These are phyloP conservation scores for Leishmania turanica DNA, from an alignment of 208 protist genomes.

Conservation along the genomic window DNA sequence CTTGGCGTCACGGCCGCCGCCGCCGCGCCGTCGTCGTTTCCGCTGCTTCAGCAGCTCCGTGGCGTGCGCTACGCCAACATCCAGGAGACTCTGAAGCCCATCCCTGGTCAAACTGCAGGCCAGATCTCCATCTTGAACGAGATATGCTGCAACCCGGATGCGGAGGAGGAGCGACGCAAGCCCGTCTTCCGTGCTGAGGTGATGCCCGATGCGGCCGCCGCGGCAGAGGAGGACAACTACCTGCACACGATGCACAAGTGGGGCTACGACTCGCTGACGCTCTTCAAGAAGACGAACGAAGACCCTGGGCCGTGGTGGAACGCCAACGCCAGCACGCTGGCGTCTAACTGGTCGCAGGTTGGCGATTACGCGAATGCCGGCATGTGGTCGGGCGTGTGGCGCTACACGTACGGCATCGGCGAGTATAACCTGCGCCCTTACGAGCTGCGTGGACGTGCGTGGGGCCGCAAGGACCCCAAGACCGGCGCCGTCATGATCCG, in stretches of 20 bases:
- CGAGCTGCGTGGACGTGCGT: slow-evolving; percentile 73
- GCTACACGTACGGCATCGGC: slow-evolving; percentile 88
- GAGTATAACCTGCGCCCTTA: slow-evolving; percentile 89
- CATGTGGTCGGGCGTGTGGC: slow-evolving; percentile 91
- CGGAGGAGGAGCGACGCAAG: slow-evolving; percentile 84
- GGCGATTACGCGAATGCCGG: slow-evolving; percentile 88
- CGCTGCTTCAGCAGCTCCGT: slow-evolving; percentile 38
- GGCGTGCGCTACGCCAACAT: slow-evolving; percentile 81
- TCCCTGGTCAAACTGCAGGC: slow-evolving; percentile 73
- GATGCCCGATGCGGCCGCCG: slow-evolving; percentile 26
- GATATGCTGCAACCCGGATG: slow-evolving; percentile 87
- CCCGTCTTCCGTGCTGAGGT: slow-evolving; percentile 80
- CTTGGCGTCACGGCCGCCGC: slow-evolving; percentile 2
- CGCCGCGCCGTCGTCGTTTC: background rate
- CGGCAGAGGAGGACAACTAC: slow-evolving; percentile 35
- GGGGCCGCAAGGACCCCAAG: slow-evolving; percentile 64
- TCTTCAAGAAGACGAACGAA: slow-evolving; percentile 89
- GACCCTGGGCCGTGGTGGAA: slow-evolving; percentile 90
- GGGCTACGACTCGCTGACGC: slow-evolving; percentile 88
- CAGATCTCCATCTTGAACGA: slow-evolving; percentile 88
- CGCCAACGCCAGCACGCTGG: slow-evolving; percentile 84
- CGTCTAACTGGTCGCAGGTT: slow-evolving; percentile 88
- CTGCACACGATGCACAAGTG: slow-evolving; percentile 82
- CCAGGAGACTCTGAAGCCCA: slow-evolving; percentile 78
- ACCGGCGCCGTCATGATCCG: slow-evolving; percentile 59